Percentiles rank a stretch among this genome's conserved stretches.
Conservation (phyloP, 108 stramenopile genomes). For the Stephanodiscus minutulus region DNA sequence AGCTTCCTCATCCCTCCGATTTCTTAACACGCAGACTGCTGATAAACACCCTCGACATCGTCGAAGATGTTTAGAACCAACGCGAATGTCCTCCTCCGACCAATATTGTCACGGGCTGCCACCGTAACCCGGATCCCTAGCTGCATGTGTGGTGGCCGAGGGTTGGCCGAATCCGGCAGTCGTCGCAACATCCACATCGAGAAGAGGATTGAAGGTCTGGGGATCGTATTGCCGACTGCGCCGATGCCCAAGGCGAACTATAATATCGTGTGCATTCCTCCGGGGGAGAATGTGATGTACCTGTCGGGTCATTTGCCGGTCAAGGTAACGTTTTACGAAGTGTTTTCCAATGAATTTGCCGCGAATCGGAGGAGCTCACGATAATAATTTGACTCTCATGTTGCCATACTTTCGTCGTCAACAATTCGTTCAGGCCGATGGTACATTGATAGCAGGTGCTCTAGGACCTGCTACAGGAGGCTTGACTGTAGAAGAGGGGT, state of each 20-base stretch:
- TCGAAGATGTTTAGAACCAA: background rate
- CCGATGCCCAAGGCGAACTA: conserved; percentile 88
- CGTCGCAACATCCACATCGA: conserved; percentile 67
- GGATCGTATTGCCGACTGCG: conserved; percentile 77
- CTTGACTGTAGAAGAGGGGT: conserved; percentile 75
- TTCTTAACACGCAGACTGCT: too few relatives aligned
- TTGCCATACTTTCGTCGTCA: background rate
- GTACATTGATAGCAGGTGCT: conserved; percentile 75
- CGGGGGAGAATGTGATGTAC: conserved; percentile 71
- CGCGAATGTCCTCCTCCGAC: conserved; percentile 7
- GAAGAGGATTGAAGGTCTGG: conserved; percentile 67
- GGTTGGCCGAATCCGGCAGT: background rate
- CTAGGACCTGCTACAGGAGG: conserved; percentile 72
- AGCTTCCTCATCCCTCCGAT: too few relatives aligned
- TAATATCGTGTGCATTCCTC: conserved; percentile 66
- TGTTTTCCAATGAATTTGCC: background rate
- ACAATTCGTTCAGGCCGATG: conserved; percentile 49
- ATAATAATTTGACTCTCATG: background rate
- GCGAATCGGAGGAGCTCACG: background rate
- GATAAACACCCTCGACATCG: background rate
- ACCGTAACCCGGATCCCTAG: background rate
- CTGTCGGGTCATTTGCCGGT: conserved; percentile 87
- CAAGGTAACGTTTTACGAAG: background rate
- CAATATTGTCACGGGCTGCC: conserved; percentile 3
- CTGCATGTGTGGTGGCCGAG: background rate